phyloP scores from a whole-genome alignment of 1,284 basidiomycete genomes.

The Trichosporon sp. region DNA sequence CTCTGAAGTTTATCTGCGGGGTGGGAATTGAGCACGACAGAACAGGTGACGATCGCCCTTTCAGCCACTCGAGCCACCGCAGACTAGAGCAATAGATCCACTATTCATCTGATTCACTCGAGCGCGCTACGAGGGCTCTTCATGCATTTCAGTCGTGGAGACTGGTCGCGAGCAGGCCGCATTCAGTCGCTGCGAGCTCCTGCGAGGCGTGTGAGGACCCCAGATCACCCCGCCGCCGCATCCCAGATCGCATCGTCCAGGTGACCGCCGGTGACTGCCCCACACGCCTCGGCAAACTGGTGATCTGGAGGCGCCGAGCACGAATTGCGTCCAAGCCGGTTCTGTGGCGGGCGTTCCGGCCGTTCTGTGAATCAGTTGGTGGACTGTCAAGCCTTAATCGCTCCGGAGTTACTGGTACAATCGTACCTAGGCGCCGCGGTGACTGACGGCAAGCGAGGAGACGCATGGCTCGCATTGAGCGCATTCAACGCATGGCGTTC shows the following conservation, averaged over 20 bases:
- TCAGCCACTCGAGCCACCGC: neutral
- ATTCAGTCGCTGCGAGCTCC: neutral
- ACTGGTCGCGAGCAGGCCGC: neutral
- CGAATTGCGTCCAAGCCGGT: neutral
- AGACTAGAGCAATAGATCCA: neutral
- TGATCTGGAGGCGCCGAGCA: neutral
- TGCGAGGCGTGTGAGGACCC: neutral
- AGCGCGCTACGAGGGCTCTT: neutral
- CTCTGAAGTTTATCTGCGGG: neutral
- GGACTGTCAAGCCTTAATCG: neutral
- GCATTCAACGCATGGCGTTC: neutral
- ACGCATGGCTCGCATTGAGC: no score
- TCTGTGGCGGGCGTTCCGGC: neutral
- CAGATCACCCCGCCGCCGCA: neutral
- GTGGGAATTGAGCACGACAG: neutral
- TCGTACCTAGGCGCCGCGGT: neutral
- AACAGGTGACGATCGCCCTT: neutral
- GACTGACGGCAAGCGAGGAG: neutral
- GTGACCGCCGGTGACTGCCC: neutral
- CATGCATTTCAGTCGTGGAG: neutral
- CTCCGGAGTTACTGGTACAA: neutral
- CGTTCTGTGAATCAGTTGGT: neutral
- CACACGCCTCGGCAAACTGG: neutral
- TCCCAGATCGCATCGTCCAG: neutral
- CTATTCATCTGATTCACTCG: constrained; percentile 1